Conservation (phyloP, 768 basidiomycete genomes). For the Rickenella mellea region DNA sequence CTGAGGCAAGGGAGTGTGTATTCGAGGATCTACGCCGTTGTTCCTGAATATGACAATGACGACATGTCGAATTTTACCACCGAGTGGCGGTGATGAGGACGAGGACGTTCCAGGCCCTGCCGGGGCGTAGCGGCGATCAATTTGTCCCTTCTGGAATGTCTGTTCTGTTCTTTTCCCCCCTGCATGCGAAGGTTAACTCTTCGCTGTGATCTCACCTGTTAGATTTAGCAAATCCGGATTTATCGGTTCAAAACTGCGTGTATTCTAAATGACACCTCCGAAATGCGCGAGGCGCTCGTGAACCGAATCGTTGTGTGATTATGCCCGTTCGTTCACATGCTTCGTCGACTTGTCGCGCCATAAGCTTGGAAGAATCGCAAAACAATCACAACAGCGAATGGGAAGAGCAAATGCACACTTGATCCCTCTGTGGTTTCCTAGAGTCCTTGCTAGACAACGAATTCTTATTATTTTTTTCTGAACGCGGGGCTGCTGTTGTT, state of each 20-base stretch:
- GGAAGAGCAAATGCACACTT: slow-evolving; percentile 13
- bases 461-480: slow-evolving; percentile 89
- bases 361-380: slow-evolving; percentile 6
- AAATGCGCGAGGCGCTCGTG: slow-evolving; percentile 49
- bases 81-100: slow-evolving; percentile 42
- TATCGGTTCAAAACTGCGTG: slow-evolving; percentile 54
- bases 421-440: slow-evolving; percentile 74
- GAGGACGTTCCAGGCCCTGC: slow-evolving; percentile 25
- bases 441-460: slow-evolving; percentile 84
- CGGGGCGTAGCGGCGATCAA: slow-evolving; percentile 63
- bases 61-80: too few species aligned
- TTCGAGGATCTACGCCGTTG: slow-evolving; percentile 25
- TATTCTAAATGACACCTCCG: slow-evolving; percentile 61
- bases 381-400: slow-evolving; percentile 14
- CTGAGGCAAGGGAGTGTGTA: slow-evolving; percentile 16
- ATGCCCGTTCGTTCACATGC: slow-evolving; percentile 91
- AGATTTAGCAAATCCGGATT: slow-evolving; percentile 35
- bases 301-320: slow-evolving; percentile 49
- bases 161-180: slow-evolving; percentile 1
- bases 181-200: neutral
- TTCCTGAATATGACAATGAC: slow-evolving; percentile 23
- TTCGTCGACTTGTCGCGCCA: slow-evolving; percentile 65
- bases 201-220: neutral
- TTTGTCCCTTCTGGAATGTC: slow-evolving; percentile 79
- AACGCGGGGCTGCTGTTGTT: slow-evolving; percentile 81